Evolutionary conservation across 2,329 filamentous ascomycete genomes (phyloP).

Genomic region (Aspergillus udagawae): DNA sequence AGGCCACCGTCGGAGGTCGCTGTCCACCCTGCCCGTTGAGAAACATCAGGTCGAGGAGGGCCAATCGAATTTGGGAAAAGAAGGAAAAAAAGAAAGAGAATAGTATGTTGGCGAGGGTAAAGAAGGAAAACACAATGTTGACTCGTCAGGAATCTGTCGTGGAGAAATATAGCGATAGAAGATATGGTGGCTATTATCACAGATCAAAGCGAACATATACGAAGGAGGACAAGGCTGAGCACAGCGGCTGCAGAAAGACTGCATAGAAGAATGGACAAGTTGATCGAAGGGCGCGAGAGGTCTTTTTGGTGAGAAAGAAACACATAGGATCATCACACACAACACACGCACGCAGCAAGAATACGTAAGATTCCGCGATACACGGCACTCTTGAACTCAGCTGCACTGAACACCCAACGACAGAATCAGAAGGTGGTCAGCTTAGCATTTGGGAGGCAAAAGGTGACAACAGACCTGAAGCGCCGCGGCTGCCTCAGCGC

Average conservation of each 20-base stretch:
- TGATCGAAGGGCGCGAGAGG: neutral
- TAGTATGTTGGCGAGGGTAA: conserved; percentile 7
- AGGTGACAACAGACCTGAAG: neutral
- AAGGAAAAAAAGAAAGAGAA: neutral
- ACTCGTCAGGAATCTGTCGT: neutral
- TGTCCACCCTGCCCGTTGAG: conserved; percentile 19
- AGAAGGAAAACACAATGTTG: conserved; percentile 1
- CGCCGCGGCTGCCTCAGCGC: neutral
- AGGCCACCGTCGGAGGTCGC: conserved; percentile 15
- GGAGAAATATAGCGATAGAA: neutral
- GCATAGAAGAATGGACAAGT: neutral
- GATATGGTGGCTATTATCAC: neutral
- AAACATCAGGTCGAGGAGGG: conserved; percentile 12
- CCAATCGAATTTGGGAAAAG: neutral
- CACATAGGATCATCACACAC: neutral
- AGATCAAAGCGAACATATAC: neutral
- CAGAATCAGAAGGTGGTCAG: neutral
- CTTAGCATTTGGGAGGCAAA: neutral
- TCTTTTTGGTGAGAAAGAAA: neutral
- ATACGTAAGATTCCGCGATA: neutral
- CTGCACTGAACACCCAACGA: neutral
- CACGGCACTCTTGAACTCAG: neutral
- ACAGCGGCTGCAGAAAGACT: neutral
- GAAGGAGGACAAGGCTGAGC: neutral
- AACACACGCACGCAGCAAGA: neutral